Base-by-base conservation (phyloP, 192 early-diverging fungal genomes). In the Coemansia sp. region DNA sequence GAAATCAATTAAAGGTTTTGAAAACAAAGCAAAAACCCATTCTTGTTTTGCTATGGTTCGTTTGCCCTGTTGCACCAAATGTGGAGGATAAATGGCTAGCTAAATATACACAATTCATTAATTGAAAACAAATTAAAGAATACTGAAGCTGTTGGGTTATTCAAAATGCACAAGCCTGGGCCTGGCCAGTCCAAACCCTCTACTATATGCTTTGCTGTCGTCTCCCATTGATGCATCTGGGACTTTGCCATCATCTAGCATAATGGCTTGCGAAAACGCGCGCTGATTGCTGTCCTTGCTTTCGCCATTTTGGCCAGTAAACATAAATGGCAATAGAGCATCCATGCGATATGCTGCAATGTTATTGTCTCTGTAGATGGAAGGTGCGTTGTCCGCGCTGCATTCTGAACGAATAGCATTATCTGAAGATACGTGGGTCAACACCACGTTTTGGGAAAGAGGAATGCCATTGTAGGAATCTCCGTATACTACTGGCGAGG, bases 181-280 rank as follows among this genome's bases (percentile, higher is more conserved):
- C 41, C 67, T 56, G 11, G 73, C 73, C 9, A 75, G 19, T 3
- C 73, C 73, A 52, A 75, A 75, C 45, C 40, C 22, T 39, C 39
- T 21, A 36, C 13, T 40, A 15, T 40, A 36, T n/a, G 15, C 5
- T 36, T 58, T 21, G 13, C 6, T 12, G 16, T 13, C 54, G 67
- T 43, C 62, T 45, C 59, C 61, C 68, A 18, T 21, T 40, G 69
- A 41, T 54, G 58, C 26, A 11, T 40, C 43, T 15, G 61, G 42
- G 13, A 41, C 61, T 32, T 51, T 63, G 42, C 61, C 15, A 39
- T 21, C 36, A 9, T 37, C 32, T 8, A 58, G 10, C 4, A 16
- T 18, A 13, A 36, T 58, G 39, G 56, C 36, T 37, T 58, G 36
- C 15, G 56, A 58, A 7, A 58, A 13, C 36, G 39, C 13, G 36